These are phyloP conservation scores for Colletotrichum sp. DNA, from an alignment of 2,329 filamentous ascomycete species.

Conservation along the genomic window DNA sequence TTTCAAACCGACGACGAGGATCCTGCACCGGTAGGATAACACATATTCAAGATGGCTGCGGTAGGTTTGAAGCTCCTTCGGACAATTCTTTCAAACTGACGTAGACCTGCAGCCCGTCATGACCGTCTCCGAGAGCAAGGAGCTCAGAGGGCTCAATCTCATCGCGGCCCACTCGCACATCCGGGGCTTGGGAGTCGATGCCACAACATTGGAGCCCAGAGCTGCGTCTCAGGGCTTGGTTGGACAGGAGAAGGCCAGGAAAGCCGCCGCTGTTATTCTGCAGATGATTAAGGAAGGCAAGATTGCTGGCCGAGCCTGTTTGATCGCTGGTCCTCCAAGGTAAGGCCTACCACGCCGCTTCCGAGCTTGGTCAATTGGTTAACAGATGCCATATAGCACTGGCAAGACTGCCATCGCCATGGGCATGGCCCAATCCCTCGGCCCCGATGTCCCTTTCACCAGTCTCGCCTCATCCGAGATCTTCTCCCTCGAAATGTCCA, in stretches of 20 bases:
- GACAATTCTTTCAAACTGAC: neutral
- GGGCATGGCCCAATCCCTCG: constrained; percentile 97
- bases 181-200: constrained; percentile 90
- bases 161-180: constrained; percentile 99
- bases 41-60: constrained; percentile 52
- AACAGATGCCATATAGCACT: constrained; percentile 63
- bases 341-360: constrained; percentile 33
- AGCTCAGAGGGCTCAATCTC: constrained; percentile 94
- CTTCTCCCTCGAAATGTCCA: constrained; percentile 99
- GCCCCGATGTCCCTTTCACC: constrained; percentile 93
- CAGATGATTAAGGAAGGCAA: constrained; percentile 99
- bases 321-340: constrained; percentile 94
- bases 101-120: constrained; percentile 54
- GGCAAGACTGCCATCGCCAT: constrained; percentile 99
- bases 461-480: constrained; percentile 96
- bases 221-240: constrained; percentile 89
- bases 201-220: constrained; percentile 87
- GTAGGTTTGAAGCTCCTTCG: constrained; percentile 37
- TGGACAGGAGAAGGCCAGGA: constrained; percentile 94
- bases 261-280: constrained; percentile 93
- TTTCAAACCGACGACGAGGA: neutral
- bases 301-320: constrained; percentile 91
- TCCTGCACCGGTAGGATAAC: neutral
- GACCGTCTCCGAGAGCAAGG: constrained; percentile 93
- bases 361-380: neutral